Conservation (phyloP, 352 stramenopile species). For the Pythium dissimile region DNA sequence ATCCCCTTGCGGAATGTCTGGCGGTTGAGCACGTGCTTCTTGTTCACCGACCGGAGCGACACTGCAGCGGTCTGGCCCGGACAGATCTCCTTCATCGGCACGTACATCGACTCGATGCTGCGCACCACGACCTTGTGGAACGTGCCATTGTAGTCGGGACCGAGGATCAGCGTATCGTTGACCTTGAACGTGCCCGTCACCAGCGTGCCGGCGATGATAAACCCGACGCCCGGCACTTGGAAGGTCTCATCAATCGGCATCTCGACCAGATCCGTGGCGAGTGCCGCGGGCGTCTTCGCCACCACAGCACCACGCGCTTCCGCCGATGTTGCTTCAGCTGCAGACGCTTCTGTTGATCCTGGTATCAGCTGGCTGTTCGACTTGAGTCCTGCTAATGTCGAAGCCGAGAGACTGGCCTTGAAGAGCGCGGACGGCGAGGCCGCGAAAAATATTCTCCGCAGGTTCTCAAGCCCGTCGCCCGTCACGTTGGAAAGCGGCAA, state of each 20-base stretch:
- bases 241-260: conserved; percentile 89
- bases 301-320: not conserved
- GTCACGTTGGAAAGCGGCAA: conserved; percentile 98
- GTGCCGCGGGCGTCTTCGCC: not conserved
- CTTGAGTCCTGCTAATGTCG: conserved; percentile 59
- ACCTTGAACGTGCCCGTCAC: conserved; percentile 88
- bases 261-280: conserved; percentile 48
- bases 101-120: conserved; percentile 90
- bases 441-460: conserved; percentile 68
- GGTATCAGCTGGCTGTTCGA: conserved; percentile 34
- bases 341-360: not conserved
- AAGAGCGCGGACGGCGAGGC: conserved; percentile 69
- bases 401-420: conserved; percentile 60
- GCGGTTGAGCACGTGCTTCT: conserved; percentile 79
- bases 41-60: conserved; percentile 86
- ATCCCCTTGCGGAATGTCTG: conserved; percentile 92
- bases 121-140: conserved; percentile 87
- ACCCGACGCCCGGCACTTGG: conserved; percentile 92
- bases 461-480: conserved; percentile 87
- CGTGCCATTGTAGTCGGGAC: conserved; percentile 85
- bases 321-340: not conserved
- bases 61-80: conserved; percentile 85
- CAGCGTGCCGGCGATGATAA: conserved; percentile 93
- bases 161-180: conserved; percentile 87
- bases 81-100: conserved; percentile 85